Conservation (phyloP, 2,329 filamentous ascomycete genomes). For the Aspergillus sergii region DNA sequence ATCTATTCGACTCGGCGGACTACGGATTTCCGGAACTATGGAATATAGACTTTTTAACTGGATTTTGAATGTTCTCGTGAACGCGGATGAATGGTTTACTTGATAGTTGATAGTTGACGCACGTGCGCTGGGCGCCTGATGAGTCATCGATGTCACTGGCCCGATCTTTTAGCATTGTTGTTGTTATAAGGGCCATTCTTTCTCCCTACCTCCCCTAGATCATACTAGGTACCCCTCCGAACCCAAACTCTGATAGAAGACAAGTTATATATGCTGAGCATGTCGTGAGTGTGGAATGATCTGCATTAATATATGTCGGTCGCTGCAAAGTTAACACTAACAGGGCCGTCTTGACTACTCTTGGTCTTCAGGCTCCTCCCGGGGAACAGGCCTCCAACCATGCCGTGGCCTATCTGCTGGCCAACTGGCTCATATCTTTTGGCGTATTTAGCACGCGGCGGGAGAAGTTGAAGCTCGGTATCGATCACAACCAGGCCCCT, state of each 20-base stretch:
- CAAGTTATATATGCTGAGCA: neutral
- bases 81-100: no score
- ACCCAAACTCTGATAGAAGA: neutral
- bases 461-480: conserved; percentile 32
- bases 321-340: neutral
- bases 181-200: neutral
- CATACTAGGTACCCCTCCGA: neutral
- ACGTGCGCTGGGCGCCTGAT: neutral
- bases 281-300: neutral
- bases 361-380: conserved; percentile 26
- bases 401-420: conserved; percentile 37
- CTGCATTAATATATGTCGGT: neutral
- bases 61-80: conserved; percentile 1
- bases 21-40: conserved; percentile 29
- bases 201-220: neutral
- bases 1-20: conserved; percentile 33
- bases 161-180: neutral
- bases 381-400: conserved; percentile 25
- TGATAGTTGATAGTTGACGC: no score
- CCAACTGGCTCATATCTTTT: conserved; percentile 45
- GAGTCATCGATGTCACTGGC: neutral
- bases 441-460: conserved; percentile 38
- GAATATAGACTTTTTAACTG: conserved; percentile 28
- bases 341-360: conserved; percentile 19
- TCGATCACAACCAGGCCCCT: conserved; percentile 44